Conservation (phyloP, 2,329 filamentous ascomycete genomes). For the Colletotrichum zoysiae region DNA sequence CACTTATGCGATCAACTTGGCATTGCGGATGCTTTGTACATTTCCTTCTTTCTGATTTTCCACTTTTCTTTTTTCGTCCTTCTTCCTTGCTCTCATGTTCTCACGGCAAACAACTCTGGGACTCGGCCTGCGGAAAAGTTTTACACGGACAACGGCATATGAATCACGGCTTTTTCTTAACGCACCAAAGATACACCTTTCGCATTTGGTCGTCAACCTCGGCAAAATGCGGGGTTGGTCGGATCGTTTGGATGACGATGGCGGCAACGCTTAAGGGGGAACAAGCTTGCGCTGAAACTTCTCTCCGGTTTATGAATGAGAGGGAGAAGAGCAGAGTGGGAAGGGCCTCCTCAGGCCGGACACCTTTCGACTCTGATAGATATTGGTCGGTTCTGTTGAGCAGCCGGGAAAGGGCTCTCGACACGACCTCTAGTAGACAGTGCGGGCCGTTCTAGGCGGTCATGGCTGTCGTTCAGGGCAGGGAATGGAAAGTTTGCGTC, state of each 20-base stretch:
- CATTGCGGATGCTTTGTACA: conserved; percentile 41
- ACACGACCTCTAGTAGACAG: conserved; percentile 28
- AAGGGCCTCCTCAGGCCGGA: conserved; percentile 29
- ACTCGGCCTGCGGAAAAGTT: conserved; percentile 42
- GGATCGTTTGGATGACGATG: conserved; percentile 41
- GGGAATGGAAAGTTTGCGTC: conserved; percentile 43
- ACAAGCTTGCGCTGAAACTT: conserved; percentile 35
- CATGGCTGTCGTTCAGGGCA: conserved; percentile 38
- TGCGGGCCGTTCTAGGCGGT: conserved; percentile 29
- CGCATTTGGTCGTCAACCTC: conserved; percentile 39
- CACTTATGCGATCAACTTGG: conserved; percentile 38
- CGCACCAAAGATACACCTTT: conserved; percentile 42
- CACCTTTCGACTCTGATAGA: conserved; percentile 40
- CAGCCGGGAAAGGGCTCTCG: conserved; percentile 18
- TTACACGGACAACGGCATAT: conserved; percentile 42
- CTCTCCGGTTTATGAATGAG: conserved; percentile 24
- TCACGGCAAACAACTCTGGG: conserved; percentile 40
- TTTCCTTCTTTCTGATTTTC: conserved; percentile 24
- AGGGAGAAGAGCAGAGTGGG: conserved; percentile 25
- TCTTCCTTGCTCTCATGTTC: conserved; percentile 39
- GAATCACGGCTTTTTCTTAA: conserved; percentile 42
- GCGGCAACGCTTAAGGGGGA: conserved; percentile 27
- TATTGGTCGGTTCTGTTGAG: conserved; percentile 25
- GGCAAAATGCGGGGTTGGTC: conserved; percentile 37
- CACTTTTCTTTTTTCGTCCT: conserved; percentile 20